Base-by-base conservation (phyloP, 352 stramenopile genomes). In the Globisporangium cylindrosporum region DNA sequence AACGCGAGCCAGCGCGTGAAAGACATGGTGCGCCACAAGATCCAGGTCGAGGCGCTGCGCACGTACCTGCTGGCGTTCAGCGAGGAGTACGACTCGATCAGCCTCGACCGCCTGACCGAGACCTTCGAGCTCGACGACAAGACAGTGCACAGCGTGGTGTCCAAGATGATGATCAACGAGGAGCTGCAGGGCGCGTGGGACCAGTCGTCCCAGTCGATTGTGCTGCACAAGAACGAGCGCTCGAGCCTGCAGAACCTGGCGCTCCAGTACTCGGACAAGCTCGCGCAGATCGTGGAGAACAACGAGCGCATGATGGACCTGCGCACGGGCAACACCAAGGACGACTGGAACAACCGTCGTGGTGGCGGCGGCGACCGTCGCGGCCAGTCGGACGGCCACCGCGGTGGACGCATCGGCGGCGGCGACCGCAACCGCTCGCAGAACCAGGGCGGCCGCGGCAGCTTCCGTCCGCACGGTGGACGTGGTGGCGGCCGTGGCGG, bases 151-250 rank as follows among this genome's bases (percentile, higher is more conserved):
- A 96, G 85, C 64, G 91, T 99, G n/a, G 93, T 99, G 38, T 99
- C 92, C 58, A 99, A 99, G 78, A 99, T 99, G 97, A 99, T 99
- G 87, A 98, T 99, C 83, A 99, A 98, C 71, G 88, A 97, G 58
- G 97, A 99, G 77, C 85, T 99, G 3, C 90, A 96, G 70, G 98
- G 94, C 54, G 97, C 89, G 51, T 99, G 97, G 97, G 97, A 99
- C 84, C 96, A 99, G 84, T 95, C 94, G 15, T 99, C 98, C 62
- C 89, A 98, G 78, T 98, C 96, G 32, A 98, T 99, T 70, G 84
- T 98, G 59, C 84, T 99, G 71, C 91, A 98, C 73, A 97, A 97
- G 76, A 91, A 93, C 43, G 93, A 99, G 73, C 92, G 95, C 38
- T 98, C 93, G 67, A 87, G 81, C 5, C 79, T 99, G 24, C 98